Conservation (phyloP, 257 asterid genomes). For the Solanum verrucosum region DNA sequence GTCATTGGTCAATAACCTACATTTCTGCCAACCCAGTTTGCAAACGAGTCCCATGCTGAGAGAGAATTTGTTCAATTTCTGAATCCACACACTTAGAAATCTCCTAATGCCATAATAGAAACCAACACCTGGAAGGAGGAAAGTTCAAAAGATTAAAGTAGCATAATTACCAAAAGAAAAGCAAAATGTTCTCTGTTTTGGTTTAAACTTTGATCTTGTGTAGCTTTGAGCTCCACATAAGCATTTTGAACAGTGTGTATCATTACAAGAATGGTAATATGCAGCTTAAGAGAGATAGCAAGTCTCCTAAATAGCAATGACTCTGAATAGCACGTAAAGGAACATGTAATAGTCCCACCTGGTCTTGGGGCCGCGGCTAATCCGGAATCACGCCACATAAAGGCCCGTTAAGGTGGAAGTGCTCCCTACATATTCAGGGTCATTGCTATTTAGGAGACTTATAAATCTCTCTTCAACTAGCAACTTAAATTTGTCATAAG, state of each 20-base stretch:
- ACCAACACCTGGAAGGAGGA: constrained; percentile 31
- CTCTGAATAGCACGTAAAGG: neutral
- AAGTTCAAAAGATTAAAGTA: neutral
- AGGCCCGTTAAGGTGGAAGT: neutral
- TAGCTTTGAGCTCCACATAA: neutral
- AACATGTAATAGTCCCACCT: neutral
- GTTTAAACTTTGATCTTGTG: neutral
- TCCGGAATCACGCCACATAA: neutral
- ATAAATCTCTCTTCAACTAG: neutral
- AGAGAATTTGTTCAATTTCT: constrained; percentile 37
- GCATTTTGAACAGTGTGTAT: neutral
- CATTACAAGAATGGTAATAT: neutral
- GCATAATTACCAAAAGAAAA: neutral
- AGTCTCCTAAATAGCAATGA: neutral
- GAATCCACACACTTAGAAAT: constrained; percentile 18
- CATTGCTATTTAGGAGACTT: neutral
- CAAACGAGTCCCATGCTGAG: constrained; percentile 61
- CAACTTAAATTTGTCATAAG: neutral
- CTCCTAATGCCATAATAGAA: constrained; percentile 24
- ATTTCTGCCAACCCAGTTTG: constrained; percentile 52
- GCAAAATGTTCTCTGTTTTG: neutral
- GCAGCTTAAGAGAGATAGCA: neutral
- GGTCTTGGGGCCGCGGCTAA: neutral
- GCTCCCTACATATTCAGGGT: neutral
- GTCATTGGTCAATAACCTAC: constrained; percentile 32